Base-by-base conservation (phyloP, 352 stramenopile genomes). In the Globisporangium acanthophoron region DNA sequence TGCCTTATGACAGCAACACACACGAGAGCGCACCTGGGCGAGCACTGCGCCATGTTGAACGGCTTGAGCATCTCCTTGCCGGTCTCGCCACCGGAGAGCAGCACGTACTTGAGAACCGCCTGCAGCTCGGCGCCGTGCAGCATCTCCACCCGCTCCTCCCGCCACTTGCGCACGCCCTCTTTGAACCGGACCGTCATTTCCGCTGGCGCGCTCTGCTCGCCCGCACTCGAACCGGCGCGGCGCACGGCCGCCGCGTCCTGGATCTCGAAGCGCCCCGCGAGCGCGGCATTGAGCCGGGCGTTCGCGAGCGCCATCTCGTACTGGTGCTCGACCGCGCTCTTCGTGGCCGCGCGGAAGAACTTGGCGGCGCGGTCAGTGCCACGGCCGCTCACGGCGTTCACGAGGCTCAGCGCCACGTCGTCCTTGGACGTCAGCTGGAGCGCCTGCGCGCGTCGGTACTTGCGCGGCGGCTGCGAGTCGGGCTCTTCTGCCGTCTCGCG, bases 21-120 rank as follows among this genome's bases (percentile, higher is more conserved):
- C 21, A 56, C 5, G 31, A 9, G 31, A 35, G 8, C 65, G 20
- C 53, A 87, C 78, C 86, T 72, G 6, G 83, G 82, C 3, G 86
- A 96, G 5, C 73, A 70, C 57, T 96, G 84, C 1, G 86, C 86
- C 86, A 96, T 96, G 61, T 96, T 96, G 58, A 96, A 96, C 8
- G 84, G 84, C 69, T 96, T 96, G 55, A 96, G 79, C 86, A 94
- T 94, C 56, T 96, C 86, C 20, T 70, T 72, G 1, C 83, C 84
- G 29, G 81, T 90, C 54, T 93, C 86, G 11, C 82, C 84, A 8
- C 80, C 78, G 31, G 80, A 90, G 33, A 94, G 61, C 50, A 94
- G 65, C 20, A 94, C 81, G 62, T 94, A 94, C 58, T 96, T 91
- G 61, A 96, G 56, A 55, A 81, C 75, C 0, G 84, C 81, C 24